Percentiles rank a stretch among this genome's conserved stretches.
Conservation (phyloP, 768 basidiomycete species). For the Rhizopogon vulgaris region DNA sequence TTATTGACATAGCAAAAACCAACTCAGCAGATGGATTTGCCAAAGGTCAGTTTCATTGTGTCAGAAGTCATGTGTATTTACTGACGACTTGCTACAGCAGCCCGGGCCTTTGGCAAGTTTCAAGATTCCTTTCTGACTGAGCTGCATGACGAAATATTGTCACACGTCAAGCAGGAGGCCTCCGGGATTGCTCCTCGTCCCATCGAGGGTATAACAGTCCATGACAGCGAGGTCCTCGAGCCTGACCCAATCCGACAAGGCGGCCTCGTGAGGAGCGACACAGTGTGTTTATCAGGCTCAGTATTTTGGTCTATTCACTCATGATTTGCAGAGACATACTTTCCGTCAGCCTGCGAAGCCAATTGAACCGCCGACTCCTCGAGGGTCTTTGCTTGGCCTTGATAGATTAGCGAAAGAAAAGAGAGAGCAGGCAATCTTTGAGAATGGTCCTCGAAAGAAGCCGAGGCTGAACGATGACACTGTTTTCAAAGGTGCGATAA, state of each 20-base stretch:
- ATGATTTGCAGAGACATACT: constrained; percentile 55
- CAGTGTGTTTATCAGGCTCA: constrained; percentile 32
- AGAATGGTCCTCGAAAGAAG: constrained; percentile 55
- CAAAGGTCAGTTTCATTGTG: constrained; percentile 40
- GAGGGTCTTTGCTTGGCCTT: constrained; percentile 77
- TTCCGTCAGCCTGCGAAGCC: constrained; percentile 74
- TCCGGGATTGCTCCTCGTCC: constrained; percentile 43
- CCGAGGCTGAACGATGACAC: constrained; percentile 56
- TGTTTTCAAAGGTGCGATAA: constrained; percentile 75
- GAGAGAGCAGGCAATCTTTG: constrained; percentile 47
- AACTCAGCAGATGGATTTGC: constrained; percentile 61
- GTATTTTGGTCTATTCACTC: background rate
- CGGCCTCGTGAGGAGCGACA: constrained; percentile 67
- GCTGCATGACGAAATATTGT: constrained; percentile 72
- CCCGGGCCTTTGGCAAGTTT: constrained; percentile 82
- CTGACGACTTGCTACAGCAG: constrained; percentile 39
- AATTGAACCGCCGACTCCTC: constrained; percentile 70
- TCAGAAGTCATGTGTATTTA: background rate
- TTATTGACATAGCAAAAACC: constrained; percentile 74
- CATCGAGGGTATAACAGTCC: constrained; percentile 70
- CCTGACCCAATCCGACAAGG: constrained; percentile 75
- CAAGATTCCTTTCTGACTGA: constrained; percentile 71
- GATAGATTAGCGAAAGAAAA: constrained; percentile 89
- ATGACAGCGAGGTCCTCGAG: constrained; percentile 77
- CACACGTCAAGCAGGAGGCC: constrained; percentile 61